Conservation (phyloP, 805 yeast genomes). For the Ogataea polymorpha region DNA sequence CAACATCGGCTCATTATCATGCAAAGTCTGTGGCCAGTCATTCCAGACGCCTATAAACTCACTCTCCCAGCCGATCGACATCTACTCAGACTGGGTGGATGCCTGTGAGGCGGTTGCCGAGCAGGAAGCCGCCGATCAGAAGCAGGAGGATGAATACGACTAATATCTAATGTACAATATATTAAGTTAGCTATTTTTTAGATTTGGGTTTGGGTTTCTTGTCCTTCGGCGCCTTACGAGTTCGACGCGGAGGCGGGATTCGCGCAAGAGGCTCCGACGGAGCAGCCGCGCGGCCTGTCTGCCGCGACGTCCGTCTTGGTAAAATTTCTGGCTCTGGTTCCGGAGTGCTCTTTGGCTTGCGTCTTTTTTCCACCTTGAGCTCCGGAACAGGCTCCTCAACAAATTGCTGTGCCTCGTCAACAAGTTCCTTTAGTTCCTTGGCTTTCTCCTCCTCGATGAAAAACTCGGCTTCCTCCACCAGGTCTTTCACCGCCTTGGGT, state of each 20-base stretch:
- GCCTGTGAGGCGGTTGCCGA: slow-evolving; percentile 89
- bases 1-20: slow-evolving; percentile 76
- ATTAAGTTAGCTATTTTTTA: slow-evolving; percentile 10
- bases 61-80: slow-evolving; percentile 86
- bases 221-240: slow-evolving; percentile 1
- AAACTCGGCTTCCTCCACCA: slow-evolving; percentile 29
- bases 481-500: slow-evolving; percentile 22
- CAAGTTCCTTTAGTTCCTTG: slow-evolving; percentile 6
- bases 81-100: slow-evolving; percentile 96
- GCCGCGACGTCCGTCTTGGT: neutral
- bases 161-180: slow-evolving; percentile 8
- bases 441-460: slow-evolving; percentile 26
- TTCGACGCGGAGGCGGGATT: slow-evolving; percentile 4
- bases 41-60: slow-evolving; percentile 88
- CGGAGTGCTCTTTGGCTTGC: neutral
- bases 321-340: neutral
- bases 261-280: neutral
- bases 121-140: slow-evolving; percentile 38
- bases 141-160: slow-evolving; percentile 22
- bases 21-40: slow-evolving; percentile 92
- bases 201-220: slow-evolving; percentile 5
- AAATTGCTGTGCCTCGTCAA: slow-evolving; percentile 3
- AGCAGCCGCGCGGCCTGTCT: neutral
- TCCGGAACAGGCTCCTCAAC: neutral
- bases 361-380: slow-evolving; percentile 7